Evolutionary conservation across 345 rosid genomes (phyloP).

Genomic region (Eucalyptus cloeziana): DNA sequence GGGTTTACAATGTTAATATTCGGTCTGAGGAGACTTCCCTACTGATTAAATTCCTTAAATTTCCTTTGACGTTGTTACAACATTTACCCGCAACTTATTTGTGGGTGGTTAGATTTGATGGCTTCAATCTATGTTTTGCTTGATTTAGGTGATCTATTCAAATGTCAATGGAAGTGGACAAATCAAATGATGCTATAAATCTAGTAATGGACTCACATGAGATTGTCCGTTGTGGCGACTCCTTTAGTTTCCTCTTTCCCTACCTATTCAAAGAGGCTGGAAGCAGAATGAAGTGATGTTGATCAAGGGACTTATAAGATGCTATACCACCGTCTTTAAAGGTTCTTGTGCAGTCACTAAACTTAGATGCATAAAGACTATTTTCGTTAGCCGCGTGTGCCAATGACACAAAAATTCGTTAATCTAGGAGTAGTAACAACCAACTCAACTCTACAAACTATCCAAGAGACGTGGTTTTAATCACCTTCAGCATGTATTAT

Average conservation of each 20-base stretch:
- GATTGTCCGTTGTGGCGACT: neutral
- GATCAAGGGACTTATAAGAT: neutral
- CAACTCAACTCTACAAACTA: neutral
- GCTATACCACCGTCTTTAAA: neutral
- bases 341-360: neutral
- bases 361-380: neutral
- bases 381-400: fast-evolving
- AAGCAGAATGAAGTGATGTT: neutral
- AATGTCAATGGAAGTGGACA: too few relatives aligned
- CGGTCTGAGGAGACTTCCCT: neutral
- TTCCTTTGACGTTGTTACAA: neutral
- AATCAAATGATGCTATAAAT: too few relatives aligned
- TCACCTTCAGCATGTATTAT: neutral
- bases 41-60: neutral
- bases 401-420: too few relatives aligned
- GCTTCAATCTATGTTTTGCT: too few relatives aligned
- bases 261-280: neutral
- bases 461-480: neutral
- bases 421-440: too few relatives aligned
- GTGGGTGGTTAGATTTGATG: too few relatives aligned
- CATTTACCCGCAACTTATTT: too few relatives aligned
- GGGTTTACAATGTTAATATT: neutral
- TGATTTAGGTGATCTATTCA: too few relatives aligned
- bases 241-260: neutral
- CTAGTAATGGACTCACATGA: neutral